phyloP scores from a whole-genome alignment of 2,329 filamentous ascomycete genomes.

The Colletotrichum chrysophilum region DNA sequence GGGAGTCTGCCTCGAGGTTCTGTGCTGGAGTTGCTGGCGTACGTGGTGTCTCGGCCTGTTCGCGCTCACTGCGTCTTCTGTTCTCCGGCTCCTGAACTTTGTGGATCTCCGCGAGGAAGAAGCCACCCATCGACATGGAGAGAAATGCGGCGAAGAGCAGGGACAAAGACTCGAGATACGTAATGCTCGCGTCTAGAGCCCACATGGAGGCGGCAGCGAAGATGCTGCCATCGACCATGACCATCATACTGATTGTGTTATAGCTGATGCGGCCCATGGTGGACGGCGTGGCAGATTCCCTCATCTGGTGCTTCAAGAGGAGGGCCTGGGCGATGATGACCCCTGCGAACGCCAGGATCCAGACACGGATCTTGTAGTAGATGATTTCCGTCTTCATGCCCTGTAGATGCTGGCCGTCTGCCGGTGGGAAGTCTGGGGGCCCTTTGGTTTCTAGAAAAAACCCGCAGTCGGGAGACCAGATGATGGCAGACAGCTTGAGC shows the following conservation, averaged over 20 bases:
- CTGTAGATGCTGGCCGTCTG: constrained; percentile 59
- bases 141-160: constrained; percentile 58
- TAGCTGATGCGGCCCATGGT: constrained; percentile 72
- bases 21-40: constrained; percentile 28
- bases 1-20: constrained; percentile 31
- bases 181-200: constrained; percentile 60
- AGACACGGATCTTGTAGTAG: constrained; percentile 61
- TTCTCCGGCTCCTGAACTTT: constrained; percentile 64
- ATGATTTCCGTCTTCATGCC: constrained; percentile 68
- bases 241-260: constrained; percentile 65
- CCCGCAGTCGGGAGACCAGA: constrained; percentile 72
- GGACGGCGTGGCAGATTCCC: constrained; percentile 70
- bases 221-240: constrained; percentile 65
- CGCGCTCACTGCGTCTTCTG: constrained; percentile 44
- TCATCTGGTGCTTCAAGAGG: constrained; percentile 68
- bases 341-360: constrained; percentile 60
- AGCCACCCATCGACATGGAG: constrained; percentile 61
- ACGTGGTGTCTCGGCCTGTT: constrained; percentile 25
- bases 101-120: constrained; percentile 65
- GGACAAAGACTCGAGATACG: constrained; percentile 61
- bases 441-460: constrained; percentile 71
- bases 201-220: constrained; percentile 62
- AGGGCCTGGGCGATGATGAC: constrained; percentile 67
- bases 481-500: constrained; percentile 65
- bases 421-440: constrained; percentile 57